A percentile compares a stretch with the other conserved stretches of the same genome.
phyloP scores from a whole-genome alignment of 2,329 filamentous ascomycete species.

The Paraconiothyrium brasiliense region DNA sequence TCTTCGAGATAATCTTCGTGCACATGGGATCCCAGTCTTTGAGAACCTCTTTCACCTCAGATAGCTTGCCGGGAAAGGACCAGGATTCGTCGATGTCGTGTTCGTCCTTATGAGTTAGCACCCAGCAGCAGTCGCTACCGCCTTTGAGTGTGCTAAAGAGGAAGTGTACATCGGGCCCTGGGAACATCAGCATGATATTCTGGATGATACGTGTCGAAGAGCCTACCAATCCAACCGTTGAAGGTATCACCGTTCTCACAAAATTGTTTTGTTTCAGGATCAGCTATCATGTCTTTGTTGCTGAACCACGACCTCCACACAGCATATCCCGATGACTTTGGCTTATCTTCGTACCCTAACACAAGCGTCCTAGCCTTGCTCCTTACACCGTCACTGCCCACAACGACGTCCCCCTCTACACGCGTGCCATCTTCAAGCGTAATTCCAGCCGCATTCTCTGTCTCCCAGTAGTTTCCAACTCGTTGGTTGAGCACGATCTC shows the following conservation, averaged over 20 bases:
- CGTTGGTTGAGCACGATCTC: constrained; percentile 64
- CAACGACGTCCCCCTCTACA: constrained; percentile 59
- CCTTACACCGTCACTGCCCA: constrained; percentile 64
- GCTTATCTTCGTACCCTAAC: constrained; percentile 62
- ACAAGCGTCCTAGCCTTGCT: constrained; percentile 62
- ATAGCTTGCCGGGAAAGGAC: constrained; percentile 47
- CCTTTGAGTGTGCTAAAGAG: constrained; percentile 50
- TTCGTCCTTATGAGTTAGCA: constrained; percentile 47
- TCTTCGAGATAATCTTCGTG: constrained; percentile 47
- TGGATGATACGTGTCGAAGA: neutral
- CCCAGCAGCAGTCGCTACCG: constrained; percentile 50
- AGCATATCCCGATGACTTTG: constrained; percentile 63
- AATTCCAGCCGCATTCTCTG: constrained; percentile 61
- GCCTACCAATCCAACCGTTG: constrained; percentile 49
- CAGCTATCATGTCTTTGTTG: constrained; percentile 50
- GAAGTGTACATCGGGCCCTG: constrained; percentile 51
- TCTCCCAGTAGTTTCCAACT: constrained; percentile 65
- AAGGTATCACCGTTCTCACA: constrained; percentile 51
- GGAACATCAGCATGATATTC: constrained; percentile 1
- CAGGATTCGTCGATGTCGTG: constrained; percentile 49
- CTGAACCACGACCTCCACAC: constrained; percentile 61
- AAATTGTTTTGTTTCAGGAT: constrained; percentile 49
- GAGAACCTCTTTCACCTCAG: constrained; percentile 44
- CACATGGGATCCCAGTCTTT: constrained; percentile 47
- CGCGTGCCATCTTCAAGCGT: constrained; percentile 59